Base-by-base conservation (phyloP, 129 eudicot species). In the Apium graveolens region DNA sequence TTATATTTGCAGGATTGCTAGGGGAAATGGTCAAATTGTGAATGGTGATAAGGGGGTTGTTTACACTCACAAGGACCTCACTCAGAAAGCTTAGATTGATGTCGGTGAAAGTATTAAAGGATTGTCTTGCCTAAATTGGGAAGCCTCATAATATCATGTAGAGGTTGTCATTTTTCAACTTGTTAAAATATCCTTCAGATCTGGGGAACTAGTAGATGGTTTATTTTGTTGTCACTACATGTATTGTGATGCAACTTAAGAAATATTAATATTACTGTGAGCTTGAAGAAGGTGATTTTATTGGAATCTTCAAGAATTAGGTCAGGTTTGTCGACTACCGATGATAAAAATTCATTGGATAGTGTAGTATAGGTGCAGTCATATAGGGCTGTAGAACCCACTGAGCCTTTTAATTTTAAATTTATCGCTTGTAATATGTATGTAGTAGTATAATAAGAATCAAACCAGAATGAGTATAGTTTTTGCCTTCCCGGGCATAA, bases 61-160 rank as follows among this genome's bases (percentile, higher is more conserved):
- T 43, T 73, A 73, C 77, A 31, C 57, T 51, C 78, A 78, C 86
- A 83, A 78, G 82, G 80, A 80, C 73, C 89, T 76, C 53, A 72
- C 53, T 38, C 76, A 72, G 35, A 38, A 41, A 45, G 48, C 35
- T 10, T 72, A 72, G 45, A 72, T 72, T 41, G 0, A 18, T 34
- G 13, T 70, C 46, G 0, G 5, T 20, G 75, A 8, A 31, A 7
- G 42, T 68, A 71, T 9, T 39, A 17, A 71, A 21, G 49, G 49
- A 21, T 20, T 18, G 7, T 39, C 29, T 21, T 9, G 76, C 9
- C 75, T 5, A 2, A 38, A 9, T 8, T 1, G 18, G 45, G 48
- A 18, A 38, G 75, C 44, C 74, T 35, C 16, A 1, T 70, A 14
- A 7, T 34, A 21, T 39, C 26, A 4, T 70, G 44, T 70, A 17